Percentiles rank a stretch among this genome's conserved stretches.
phyloP scores from a whole-genome alignment of 1,139 yeast genomes.

The Meyerozyma elateridarum region DNA sequence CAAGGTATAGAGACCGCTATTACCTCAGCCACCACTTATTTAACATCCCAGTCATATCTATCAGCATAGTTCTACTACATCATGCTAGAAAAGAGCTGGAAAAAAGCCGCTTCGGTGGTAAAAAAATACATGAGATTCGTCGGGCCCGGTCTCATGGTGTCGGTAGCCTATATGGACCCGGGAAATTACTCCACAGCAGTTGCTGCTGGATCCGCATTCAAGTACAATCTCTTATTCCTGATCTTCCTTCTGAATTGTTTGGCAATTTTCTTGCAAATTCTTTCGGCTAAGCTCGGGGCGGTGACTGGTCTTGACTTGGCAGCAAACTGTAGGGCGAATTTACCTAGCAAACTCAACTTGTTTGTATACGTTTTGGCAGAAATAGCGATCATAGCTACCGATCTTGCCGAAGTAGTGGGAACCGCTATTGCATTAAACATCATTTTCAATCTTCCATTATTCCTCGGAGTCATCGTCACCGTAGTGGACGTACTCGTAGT shows the following conservation, averaged over 20 bases:
- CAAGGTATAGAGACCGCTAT: too few species aligned
- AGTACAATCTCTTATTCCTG: constrained; percentile 76
- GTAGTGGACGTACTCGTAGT: constrained; percentile 82
- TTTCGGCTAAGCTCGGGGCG: constrained; percentile 82
- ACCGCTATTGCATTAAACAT: constrained; percentile 88
- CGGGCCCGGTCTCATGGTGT: constrained; percentile 93
- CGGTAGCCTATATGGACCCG: constrained; percentile 97
- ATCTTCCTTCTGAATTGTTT: constrained; percentile 77
- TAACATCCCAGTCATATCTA: too few species aligned
- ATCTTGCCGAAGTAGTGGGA: constrained; percentile 90
- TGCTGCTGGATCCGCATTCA: constrained; percentile 85
- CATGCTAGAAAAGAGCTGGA: too few species aligned
- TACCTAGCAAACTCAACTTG: constrained; percentile 59
- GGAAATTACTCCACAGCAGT: constrained; percentile 96
- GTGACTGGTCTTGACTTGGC: constrained; percentile 91
- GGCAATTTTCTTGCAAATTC: constrained; percentile 80
- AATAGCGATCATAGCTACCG: constrained; percentile 86
- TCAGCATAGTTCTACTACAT: too few species aligned
- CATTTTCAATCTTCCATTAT: constrained; percentile 68
- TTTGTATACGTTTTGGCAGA: constrained; percentile 73
- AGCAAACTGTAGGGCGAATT: constrained; percentile 73
- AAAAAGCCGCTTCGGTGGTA: constrained; percentile 12
- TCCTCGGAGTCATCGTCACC: constrained; percentile 76
- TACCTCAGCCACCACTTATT: too few species aligned
- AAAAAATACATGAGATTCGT: constrained; percentile 61